Evolutionary conservation across 345 rosid species (phyloP).

Genomic region (Angophora floribunda): DNA sequence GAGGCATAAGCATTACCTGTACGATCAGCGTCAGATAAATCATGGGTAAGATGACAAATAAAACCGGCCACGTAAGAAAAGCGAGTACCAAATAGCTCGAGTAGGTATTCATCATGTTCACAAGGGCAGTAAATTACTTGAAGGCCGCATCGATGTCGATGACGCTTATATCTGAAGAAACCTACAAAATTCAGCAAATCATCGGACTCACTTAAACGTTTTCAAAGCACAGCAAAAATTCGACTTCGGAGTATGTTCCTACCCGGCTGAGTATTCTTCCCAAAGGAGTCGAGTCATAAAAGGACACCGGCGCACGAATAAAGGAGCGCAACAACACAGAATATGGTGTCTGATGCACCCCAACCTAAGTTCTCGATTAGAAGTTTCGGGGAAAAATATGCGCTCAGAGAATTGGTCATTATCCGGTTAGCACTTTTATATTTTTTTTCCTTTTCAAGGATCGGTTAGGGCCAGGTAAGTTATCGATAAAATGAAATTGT

Average conservation of each 20-base stretch:
- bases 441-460: neutral
- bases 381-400: neutral
- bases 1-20: constrained; percentile 18
- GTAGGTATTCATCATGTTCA: constrained; percentile 26
- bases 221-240: neutral
- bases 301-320: constrained; percentile 43
- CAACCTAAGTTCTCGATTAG: constrained; percentile 9
- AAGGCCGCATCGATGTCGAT: constrained; percentile 29
- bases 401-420: neutral
- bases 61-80: constrained; percentile 35
- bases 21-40: constrained; percentile 21
- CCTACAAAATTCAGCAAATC: constrained; percentile 6
- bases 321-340: constrained; percentile 18
- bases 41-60: constrained; percentile 36
- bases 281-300: constrained; percentile 39
- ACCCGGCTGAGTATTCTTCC: constrained; percentile 52
- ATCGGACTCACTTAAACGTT: neutral
- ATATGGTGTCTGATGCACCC: constrained; percentile 14
- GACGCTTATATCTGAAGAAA: constrained; percentile 42
- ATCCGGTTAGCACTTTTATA: neutral
- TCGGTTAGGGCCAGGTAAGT: too few relatives aligned
- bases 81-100: constrained; percentile 12
- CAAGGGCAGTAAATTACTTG: constrained; percentile 6
- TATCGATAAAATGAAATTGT: too few relatives aligned
- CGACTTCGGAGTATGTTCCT: neutral